These are phyloP conservation scores for Coleophoma cylindrospora DNA, from an alignment of 2,329 filamentous ascomycete species.

Conservation along the genomic window DNA sequence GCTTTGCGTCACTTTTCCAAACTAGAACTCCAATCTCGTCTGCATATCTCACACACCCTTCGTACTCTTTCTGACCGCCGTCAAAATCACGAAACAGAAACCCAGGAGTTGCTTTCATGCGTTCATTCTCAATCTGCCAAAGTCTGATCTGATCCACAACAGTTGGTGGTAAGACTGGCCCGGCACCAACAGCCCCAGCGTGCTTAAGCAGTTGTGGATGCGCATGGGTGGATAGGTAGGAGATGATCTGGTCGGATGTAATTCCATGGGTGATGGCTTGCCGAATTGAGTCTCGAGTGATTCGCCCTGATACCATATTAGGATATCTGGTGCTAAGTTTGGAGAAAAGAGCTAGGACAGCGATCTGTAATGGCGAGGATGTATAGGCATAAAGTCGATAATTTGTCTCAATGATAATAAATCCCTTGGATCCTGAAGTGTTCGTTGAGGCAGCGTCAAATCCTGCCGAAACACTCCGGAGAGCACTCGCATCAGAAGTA, in stretches of 20 bases:
- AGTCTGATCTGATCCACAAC: constrained; percentile 96
- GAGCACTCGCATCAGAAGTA: constrained; percentile 65
- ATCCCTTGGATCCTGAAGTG: constrained; percentile 55
- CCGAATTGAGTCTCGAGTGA: constrained; percentile 84
- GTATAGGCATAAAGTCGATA: constrained; percentile 98
- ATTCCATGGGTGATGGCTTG: constrained; percentile 86
- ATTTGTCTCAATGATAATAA: constrained; percentile 96
- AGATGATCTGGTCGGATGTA: constrained; percentile 91
- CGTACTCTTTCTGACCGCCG: constrained; percentile 62
- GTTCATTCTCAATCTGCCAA: constrained; percentile 96
- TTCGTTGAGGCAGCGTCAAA: constrained; percentile 60
- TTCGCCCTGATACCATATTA: constrained; percentile 87
- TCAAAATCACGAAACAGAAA: constrained; percentile 90
- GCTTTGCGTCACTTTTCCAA: constrained; percentile 76
- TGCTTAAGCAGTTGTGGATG: constrained; percentile 83
- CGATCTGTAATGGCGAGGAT: constrained; percentile 87
- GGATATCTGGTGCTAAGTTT: constrained; percentile 86
- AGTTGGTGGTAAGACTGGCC: constrained; percentile 80
- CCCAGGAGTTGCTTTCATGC: constrained; percentile 78
- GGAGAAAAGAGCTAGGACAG: constrained; percentile 85
- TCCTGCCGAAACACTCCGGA: constrained; percentile 65
- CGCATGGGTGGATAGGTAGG: constrained; percentile 85
- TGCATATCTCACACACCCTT: constrained; percentile 69
- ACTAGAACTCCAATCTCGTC: constrained; percentile 85
- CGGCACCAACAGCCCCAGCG: constrained; percentile 23